phyloP scores from a whole-genome alignment of 768 basidiomycete species.

The Cytidiella melzeri region DNA sequence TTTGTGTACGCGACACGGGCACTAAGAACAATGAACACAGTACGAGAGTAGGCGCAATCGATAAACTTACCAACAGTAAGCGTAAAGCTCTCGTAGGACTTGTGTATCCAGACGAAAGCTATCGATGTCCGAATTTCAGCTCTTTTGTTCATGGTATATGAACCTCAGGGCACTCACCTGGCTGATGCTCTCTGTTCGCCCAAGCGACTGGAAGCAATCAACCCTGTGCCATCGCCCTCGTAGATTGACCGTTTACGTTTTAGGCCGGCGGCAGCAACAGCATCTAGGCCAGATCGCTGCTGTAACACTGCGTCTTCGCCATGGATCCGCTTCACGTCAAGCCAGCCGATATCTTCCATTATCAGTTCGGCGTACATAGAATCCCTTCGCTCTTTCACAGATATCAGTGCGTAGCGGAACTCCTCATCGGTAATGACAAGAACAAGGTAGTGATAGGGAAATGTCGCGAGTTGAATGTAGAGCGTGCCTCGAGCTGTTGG shows the following conservation, averaged over 20 bases:
- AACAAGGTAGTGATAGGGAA: constrained; percentile 79
- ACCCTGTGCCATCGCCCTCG: constrained; percentile 5
- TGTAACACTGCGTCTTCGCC: constrained; percentile 16
- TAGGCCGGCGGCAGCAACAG: constrained; percentile 17
- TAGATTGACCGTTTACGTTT: constrained; percentile 25
- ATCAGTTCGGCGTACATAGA: constrained; percentile 54
- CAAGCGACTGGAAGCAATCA: constrained; percentile 19
- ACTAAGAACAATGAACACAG: constrained; percentile 40
- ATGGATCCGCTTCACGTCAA: constrained; percentile 64
- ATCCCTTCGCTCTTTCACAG: constrained; percentile 47
- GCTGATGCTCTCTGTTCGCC: background rate
- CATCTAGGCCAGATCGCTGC: constrained; percentile 2
- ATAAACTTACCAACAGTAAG: constrained; percentile 73
- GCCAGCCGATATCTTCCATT: constrained; percentile 76
- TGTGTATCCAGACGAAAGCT: constrained; percentile 68
- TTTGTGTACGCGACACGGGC: constrained; percentile 88
- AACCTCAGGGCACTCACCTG: constrained; percentile 16
- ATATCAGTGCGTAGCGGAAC: constrained; percentile 79
- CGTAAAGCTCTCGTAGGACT: constrained; percentile 71
- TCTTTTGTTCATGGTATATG: background rate
- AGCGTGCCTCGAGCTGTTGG: constrained; percentile 52
- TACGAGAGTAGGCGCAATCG: background rate
- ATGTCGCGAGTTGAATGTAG: constrained; percentile 73
- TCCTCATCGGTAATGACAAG: constrained; percentile 74
- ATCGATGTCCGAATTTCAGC: background rate